phyloP scores from a whole-genome alignment of 164 flowering plant genomes.

The Macadamia tetraphylla region DNA sequence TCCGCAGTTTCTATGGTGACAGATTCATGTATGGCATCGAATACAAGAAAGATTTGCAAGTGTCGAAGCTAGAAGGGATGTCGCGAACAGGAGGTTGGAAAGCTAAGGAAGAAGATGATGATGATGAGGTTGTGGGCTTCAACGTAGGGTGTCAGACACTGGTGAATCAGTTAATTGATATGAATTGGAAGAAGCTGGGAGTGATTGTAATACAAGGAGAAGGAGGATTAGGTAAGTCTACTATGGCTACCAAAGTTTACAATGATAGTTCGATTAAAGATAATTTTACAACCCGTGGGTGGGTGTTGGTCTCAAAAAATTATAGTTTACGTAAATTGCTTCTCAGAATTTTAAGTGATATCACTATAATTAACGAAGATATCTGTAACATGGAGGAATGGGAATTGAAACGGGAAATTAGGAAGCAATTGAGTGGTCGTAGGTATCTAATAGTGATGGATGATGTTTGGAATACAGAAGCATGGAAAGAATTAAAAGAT shows the following conservation, averaged over 20 bases:
- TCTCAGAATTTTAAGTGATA: neutral
- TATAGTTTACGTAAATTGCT: neutral
- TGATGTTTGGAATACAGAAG: slow-evolving; percentile 10
- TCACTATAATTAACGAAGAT: neutral
- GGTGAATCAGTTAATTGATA: neutral
- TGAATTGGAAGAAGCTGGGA: neutral
- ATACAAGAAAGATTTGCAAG: neutral
- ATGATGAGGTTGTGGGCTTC: neutral
- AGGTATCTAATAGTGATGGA: slow-evolving; percentile 22
- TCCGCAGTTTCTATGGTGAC: neutral
- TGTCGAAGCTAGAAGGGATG: neutral
- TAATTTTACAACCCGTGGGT: slow-evolving; percentile 8
- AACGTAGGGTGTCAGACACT: no score
- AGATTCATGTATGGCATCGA: neutral
- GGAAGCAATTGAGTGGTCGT: neutral
- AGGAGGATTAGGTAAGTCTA: slow-evolving; percentile 21
- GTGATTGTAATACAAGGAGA: slow-evolving; percentile 17
- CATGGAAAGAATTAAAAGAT: slow-evolving; percentile 8
- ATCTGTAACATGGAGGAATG: neutral
- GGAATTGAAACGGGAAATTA: neutral
- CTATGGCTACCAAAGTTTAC: slow-evolving; percentile 16
- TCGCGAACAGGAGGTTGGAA: slow-evolving; percentile 10
- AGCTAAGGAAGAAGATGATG: neutral
- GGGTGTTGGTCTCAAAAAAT: slow-evolving; percentile 16
- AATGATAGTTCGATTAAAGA: neutral